Conservation (phyloP, 2,329 filamentous ascomycete genomes). For the Fusarium phyllophilum region DNA sequence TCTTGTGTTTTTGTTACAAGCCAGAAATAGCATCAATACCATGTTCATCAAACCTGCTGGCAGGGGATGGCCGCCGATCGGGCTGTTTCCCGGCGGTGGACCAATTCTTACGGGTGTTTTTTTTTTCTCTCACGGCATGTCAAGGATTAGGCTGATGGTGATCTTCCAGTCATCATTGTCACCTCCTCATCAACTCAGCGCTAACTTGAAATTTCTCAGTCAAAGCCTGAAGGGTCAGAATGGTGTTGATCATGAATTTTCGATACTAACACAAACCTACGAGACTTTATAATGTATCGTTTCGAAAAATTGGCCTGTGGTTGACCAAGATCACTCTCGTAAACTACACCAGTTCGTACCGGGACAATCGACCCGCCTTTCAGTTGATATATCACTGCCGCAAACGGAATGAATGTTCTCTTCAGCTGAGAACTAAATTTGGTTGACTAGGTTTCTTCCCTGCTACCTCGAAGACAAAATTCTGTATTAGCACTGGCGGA, state of each 20-base stretch:
- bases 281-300: neutral
- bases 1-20: constrained; percentile 16
- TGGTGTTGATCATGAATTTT: constrained; percentile 15
- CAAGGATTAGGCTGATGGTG: constrained; percentile 15
- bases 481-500: constrained; percentile 22
- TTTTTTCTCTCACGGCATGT: constrained; percentile 20
- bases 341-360: neutral
- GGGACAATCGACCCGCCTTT: neutral
- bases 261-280: neutral
- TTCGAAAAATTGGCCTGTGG: neutral
- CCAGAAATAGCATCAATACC: constrained; percentile 39
- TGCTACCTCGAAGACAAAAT: neutral
- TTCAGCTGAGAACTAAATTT: constrained; percentile 9
- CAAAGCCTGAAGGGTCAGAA: constrained; percentile 18
- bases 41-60: constrained; percentile 9
- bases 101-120: constrained; percentile 16
- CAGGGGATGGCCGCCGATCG: constrained; percentile 29
- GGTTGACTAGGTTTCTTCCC: neutral
- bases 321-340: neutral
- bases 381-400: constrained; percentile 1
- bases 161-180: constrained; percentile 22
- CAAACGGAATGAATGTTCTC: neutral
- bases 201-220: constrained; percentile 21
- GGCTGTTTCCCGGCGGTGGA: constrained; percentile 28
- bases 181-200: constrained; percentile 21